phyloP scores from a whole-genome alignment of 2,329 filamentous ascomycete genomes.

The Exophiala alcalophila region DNA sequence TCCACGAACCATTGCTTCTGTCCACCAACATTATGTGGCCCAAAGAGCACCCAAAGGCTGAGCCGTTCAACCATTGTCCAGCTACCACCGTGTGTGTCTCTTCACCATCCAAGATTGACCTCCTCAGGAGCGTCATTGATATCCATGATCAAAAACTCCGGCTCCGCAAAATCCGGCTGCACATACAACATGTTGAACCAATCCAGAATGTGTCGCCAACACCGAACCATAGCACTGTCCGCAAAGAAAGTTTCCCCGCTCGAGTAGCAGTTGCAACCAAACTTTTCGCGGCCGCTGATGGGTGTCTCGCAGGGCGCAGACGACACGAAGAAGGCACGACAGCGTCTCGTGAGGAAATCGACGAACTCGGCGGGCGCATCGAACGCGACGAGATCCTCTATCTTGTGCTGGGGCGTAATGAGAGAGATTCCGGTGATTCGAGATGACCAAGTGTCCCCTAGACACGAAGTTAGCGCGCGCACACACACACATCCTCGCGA shows the following conservation, averaged over 20 bases:
- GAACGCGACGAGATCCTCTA: conserved; percentile 31
- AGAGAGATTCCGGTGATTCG: conserved; percentile 43
- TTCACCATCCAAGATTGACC: conserved; percentile 20
- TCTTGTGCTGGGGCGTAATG: conserved; percentile 38
- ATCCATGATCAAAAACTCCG: conserved; percentile 21
- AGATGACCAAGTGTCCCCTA: conserved; percentile 41
- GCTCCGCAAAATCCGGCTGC: conserved; percentile 42
- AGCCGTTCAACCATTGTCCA: too few relatives aligned
- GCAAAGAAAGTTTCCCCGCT: conserved; percentile 58
- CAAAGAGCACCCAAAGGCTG: too few relatives aligned
- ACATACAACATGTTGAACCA: conserved; percentile 61
- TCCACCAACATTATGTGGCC: too few relatives aligned
- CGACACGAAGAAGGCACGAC: conserved; percentile 61
- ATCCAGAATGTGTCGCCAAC: conserved; percentile 53
- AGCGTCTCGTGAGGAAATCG: conserved; percentile 49
- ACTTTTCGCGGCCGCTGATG: conserved; percentile 53
- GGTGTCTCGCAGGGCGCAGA: conserved; percentile 51
- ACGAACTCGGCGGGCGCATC: conserved; percentile 28
- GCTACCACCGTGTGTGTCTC: too few relatives aligned
- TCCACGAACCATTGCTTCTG: too few relatives aligned
- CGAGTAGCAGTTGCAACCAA: conserved; percentile 68
- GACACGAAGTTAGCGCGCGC: background rate
- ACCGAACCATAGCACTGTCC: conserved; percentile 62
- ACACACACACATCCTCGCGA: too few relatives aligned
- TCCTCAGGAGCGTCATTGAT: conserved; percentile 7